Evolutionary conservation across 116 monocot species (phyloP), one percentile per base, ranked within the genome.

Genomic region (Dioscorea cayenensis): DNA sequence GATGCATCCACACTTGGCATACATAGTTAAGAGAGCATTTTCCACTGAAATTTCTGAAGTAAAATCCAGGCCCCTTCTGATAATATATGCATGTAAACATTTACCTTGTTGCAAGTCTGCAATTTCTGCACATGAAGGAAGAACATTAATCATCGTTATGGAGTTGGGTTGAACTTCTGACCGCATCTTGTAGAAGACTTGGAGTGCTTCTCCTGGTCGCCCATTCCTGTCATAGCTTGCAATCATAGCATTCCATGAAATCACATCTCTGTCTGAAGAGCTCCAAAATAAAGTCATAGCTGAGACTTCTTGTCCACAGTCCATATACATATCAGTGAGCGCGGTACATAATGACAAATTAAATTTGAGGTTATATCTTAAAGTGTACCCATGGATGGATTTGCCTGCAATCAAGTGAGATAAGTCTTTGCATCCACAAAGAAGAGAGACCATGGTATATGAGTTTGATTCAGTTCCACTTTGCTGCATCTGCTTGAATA

Each of bases 231-330:
- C 52, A 49, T 70, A 79, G 59, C 65, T 65, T 0, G 70, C 58
- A 28, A 79, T 69, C 79, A 79, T 70, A 28, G 79, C 69, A 74
- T 79, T 79, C 79, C 79, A 79, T 20, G 74, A 80, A 28, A 75
- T 60, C 60, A 66, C 3, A 80, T 75, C 75, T 75, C 75, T 65
- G 7, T 64, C 14, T 66, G 70, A 55, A 50, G 14, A 50, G 9
- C 16, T 80, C 66, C 75, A 51, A 49, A 75, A 80, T 61, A 71
- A 66, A 75, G 50, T 2, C 14, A 55, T 1, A 10, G 74, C 70
- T 38, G 64, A 18, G n/a, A 65, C 27, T 70, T 79, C 74, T 59
- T 38, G 16, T 65, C 74, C 79, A 59, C 70, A 79, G 29, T 65
- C 66, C 74, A 79, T 79, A 20, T 79, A 79, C 79, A 79, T 74